Base-by-base conservation (phyloP, 2,329 filamentous ascomycete species). In the Neobulgaria alba region DNA sequence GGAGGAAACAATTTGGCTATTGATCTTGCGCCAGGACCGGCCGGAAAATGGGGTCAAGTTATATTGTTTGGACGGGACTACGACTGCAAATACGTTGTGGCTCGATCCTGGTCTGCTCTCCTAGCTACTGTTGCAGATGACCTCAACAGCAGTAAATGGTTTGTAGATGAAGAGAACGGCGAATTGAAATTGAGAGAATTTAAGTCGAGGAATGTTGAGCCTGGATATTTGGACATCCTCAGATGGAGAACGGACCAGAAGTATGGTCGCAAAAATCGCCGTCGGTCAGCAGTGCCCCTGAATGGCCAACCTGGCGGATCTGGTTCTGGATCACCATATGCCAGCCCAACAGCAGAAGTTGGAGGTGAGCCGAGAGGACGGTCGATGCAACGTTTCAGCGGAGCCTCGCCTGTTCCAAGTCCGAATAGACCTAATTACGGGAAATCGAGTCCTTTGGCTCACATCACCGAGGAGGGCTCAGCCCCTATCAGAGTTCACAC, bases 31-130 rank as follows among this genome's bases (percentile, higher is more conserved):
- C 92, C 92, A 16, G 92, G 92, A 2, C 86, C 90, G 8, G 75
- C 77, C 34, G 92, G 92, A 29, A 84, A 81, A 61, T 98, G 92
- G 90, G 92, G 92, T 39, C 92, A 98, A 62, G 79, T 98, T 51
- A 95, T 98, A 56, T 74, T 98, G 47, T 95, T 94, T 61, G 92
- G 92, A 37, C 86, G 92, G 46, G 92, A 98, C 66, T 98, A 95
- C 64, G 92, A 98, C 61, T 95, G 86, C 64, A 98, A 98, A 67
- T 98, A 95, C 59, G 92, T 98, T 5, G 75, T 98, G 42, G 85
- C 92, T 20, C 79, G 85, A 46, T 96, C 90, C 1, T 98, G 92
- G 92, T 77, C 80, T 12, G 75, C 82, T 8, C 89, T 98, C 59
- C 66, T 98, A 15, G 88, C 88, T 37, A 76, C 80, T 21, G 76